Evolutionary conservation across 352 stramenopile species (phyloP), one percentile per base, ranked within the genome.

Genomic region (Peronospora belbahrii): DNA sequence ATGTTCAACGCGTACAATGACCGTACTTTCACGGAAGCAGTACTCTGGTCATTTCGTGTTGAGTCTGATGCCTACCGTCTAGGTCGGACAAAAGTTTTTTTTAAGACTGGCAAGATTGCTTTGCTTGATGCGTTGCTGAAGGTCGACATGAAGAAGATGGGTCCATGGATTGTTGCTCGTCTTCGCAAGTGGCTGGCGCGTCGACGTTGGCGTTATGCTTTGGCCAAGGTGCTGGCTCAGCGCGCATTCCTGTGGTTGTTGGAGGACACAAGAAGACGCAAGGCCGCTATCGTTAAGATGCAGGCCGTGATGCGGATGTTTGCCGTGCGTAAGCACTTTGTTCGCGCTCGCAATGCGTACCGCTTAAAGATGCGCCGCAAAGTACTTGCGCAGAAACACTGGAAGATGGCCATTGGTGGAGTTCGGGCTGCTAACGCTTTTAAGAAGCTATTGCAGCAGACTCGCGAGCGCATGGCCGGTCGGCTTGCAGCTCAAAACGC

Each of bases 51-150:
- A 15, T 95, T 96, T 71, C 81, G 81, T 35, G 81, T 96, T 10
- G 76, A 89, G 32, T 59, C 70, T 2, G 79, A 93, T 31, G 78
- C 79, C 13, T 96, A 95, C 61, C 79, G 78, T 37, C 70, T 96
- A 6, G 86, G 86, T 57, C 74, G 77, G 23, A 95, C 86, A 8
- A 88, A 89, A 56, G 82, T 95, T 17, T 96, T 96, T 62, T 95
- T 96, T 64, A 93, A 90, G 68, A 92, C 85, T 11, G 86, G 86
- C 51, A 92, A 94, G 59, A 95, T 96, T 49, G 81, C 85, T 32
- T 65, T 88, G 4, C 57, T 96, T 3, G 80, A 95, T 42, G 82
- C 83, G 4, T 63, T 96, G 11, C 62, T 96, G 22, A 88, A 88
- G 69, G 72, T 91, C 11, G 77, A 91, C 48, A 91, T 91, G 82